Conservation (phyloP, 2,329 filamentous ascomycete genomes). For the Epichloe glyceriae region DNA sequence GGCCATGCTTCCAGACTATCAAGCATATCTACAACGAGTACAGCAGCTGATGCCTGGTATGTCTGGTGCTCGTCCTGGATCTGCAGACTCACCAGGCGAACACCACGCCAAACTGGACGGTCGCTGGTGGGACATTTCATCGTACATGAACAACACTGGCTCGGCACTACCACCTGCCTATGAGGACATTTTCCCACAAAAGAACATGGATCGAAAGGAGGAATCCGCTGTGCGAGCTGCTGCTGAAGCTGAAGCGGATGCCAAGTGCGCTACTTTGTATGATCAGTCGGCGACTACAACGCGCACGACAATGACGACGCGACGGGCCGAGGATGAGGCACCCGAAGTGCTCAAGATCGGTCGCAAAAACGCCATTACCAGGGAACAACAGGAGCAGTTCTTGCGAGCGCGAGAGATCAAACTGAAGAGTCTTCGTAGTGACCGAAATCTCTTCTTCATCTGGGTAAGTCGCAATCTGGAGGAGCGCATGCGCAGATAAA, state of each 20-base stretch:
- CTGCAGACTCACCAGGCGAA: slow-evolving; percentile 34
- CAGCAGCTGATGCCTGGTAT: slow-evolving; percentile 61
- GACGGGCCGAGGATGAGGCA: slow-evolving; percentile 27
- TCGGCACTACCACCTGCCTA: slow-evolving; percentile 58
- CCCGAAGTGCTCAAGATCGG: slow-evolving; percentile 43
- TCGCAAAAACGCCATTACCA: slow-evolving; percentile 49
- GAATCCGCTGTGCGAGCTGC: slow-evolving; percentile 44
- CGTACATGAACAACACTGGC: slow-evolving; percentile 31
- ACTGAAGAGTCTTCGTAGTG: slow-evolving; percentile 48
- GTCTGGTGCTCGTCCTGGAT: slow-evolving; percentile 35
- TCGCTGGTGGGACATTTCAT: slow-evolving; percentile 57
- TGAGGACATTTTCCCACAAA: slow-evolving; percentile 60
- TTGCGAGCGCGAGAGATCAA: slow-evolving; percentile 47
- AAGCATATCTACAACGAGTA: slow-evolving; percentile 53
- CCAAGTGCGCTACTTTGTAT: slow-evolving; percentile 41
- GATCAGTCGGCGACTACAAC: slow-evolving; percentile 25
- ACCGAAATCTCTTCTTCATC: slow-evolving; percentile 55
- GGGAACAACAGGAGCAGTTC: slow-evolving; percentile 52
- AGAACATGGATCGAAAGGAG: slow-evolving; percentile 41
- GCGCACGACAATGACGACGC: slow-evolving; percentile 19
- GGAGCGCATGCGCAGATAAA: neutral
- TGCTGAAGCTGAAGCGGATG: slow-evolving; percentile 44
- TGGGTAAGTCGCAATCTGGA: slow-evolving; percentile 38
- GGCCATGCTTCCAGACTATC: slow-evolving; percentile 56
- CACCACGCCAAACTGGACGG: slow-evolving; percentile 32